phyloP scores from a whole-genome alignment of 2,329 filamentous ascomycete genomes.

The Sclerotinia borealis region DNA sequence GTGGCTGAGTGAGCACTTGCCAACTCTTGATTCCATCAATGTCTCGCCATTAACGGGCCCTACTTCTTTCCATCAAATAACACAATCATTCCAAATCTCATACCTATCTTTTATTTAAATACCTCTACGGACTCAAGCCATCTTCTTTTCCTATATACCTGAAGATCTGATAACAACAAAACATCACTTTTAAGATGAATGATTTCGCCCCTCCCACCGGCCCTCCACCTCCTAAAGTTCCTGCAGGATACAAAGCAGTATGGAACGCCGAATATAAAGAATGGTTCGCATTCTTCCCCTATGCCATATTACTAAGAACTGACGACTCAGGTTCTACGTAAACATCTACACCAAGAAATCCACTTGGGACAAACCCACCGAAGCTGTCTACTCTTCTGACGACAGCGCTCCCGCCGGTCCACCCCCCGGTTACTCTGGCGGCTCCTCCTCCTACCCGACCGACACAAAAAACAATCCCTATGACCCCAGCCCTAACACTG shows the following conservation, averaged over 20 bases:
- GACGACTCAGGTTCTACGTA: constrained; percentile 73
- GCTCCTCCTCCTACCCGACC: constrained; percentile 7
- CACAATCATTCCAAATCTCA: neutral
- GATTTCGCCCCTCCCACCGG: constrained; percentile 30
- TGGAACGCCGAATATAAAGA: constrained; percentile 86
- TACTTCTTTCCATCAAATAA: neutral
- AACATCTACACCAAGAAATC: constrained; percentile 84
- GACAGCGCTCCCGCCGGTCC: constrained; percentile 47
- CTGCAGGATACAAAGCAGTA: constrained; percentile 70
- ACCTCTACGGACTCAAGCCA: neutral
- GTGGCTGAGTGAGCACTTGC: constrained; percentile 7
- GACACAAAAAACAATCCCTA: constrained; percentile 70
- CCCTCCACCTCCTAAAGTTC: constrained; percentile 46
- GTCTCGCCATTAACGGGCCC: neutral
- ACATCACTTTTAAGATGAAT: constrained; percentile 19
- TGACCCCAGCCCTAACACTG: constrained; percentile 33
- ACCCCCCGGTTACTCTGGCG: constrained; percentile 51
- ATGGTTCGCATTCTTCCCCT: constrained; percentile 49
- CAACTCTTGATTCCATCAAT: neutral
- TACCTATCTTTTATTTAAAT: neutral
- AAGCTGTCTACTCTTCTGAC: constrained; percentile 56
- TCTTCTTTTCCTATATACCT: neutral
- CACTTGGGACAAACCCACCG: constrained; percentile 80
- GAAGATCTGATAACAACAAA: neutral
- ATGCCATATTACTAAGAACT: constrained; percentile 3